A percentile compares a stretch with the other conserved stretches of the same genome.
Conservation (phyloP, 495 filamentous ascomycete genomes). For the Aspergillus asperescens region DNA sequence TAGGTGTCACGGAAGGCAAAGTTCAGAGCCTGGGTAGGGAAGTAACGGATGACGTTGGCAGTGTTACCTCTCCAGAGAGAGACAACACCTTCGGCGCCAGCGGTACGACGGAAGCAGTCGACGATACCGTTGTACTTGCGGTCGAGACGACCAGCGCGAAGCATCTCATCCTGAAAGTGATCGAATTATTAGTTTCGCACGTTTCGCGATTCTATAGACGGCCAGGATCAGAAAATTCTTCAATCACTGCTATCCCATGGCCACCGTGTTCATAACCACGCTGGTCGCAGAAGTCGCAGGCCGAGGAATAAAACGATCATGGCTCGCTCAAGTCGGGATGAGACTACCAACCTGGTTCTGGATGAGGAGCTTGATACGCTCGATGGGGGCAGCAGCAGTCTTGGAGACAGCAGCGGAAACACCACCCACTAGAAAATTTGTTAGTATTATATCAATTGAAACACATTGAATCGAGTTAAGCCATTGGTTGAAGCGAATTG, state of each 20-base stretch:
- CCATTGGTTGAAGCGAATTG: slow-evolving; percentile 6
- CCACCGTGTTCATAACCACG: neutral
- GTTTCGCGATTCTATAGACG: neutral
- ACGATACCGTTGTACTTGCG: slow-evolving; percentile 89
- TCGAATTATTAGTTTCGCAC: slow-evolving; percentile 16
- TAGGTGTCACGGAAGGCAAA: slow-evolving; percentile 99
- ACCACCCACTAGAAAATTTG: slow-evolving; percentile 81
- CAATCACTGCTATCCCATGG: neutral
- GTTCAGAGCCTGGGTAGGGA: slow-evolving; percentile 99
- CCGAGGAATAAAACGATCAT: neutral
- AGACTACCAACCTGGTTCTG: slow-evolving; percentile 83
- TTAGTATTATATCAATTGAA: slow-evolving; percentile 23
- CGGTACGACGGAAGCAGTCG: slow-evolving; percentile 93
- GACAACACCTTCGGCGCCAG: slow-evolving; percentile 68
- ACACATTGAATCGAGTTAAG: neutral
- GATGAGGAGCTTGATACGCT: slow-evolving; percentile 99
- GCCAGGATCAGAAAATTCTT: slow-evolving; percentile 3
- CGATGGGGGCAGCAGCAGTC: slow-evolving; percentile 98
- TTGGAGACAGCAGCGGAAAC: slow-evolving; percentile 99
- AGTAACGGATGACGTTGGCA: slow-evolving; percentile 99
- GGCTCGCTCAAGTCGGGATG: neutral
- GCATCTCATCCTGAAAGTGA: slow-evolving; percentile 87
- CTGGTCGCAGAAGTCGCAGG: neutral
- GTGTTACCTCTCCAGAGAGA: slow-evolving; percentile 99
- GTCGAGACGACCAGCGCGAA: slow-evolving; percentile 97